Evolutionary conservation across 1,284 basidiomycete species (phyloP).

Genomic region (Ustilago cynodontis): DNA sequence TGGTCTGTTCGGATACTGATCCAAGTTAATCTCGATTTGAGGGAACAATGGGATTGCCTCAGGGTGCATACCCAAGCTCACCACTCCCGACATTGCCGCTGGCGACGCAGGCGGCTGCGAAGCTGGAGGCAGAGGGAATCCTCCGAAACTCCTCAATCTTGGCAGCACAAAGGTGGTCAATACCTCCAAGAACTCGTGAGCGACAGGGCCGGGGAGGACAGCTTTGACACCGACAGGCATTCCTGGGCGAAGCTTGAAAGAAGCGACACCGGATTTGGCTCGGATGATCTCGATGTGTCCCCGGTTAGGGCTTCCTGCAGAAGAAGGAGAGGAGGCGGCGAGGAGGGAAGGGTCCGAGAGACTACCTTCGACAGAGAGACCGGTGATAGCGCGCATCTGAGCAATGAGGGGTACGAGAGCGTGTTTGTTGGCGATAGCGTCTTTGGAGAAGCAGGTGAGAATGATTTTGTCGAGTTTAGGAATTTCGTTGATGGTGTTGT

Average conservation of each 20-base stretch:
- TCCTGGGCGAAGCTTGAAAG: constrained; percentile 85
- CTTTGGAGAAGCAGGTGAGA: constrained; percentile 62
- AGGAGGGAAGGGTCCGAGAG: constrained; percentile 51
- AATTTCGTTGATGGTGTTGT: constrained; percentile 54
- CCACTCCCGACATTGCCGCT: constrained; percentile 84
- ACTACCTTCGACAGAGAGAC: constrained; percentile 75
- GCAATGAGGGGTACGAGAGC: constrained; percentile 86
- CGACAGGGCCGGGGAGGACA: constrained; percentile 85
- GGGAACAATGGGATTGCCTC: constrained; percentile 92
- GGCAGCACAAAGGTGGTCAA: constrained; percentile 95
- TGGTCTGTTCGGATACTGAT: constrained; percentile 65
- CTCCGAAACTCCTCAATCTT: constrained; percentile 88
- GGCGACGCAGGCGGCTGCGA: constrained; percentile 70
- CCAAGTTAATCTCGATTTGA: constrained; percentile 68
- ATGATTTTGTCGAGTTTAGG: constrained; percentile 85
- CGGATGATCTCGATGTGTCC: constrained; percentile 79
- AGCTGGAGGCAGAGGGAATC: constrained; percentile 78
- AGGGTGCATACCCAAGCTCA: constrained; percentile 86
- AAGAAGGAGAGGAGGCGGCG: background rate
- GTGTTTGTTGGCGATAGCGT: constrained; percentile 79
- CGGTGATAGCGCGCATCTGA: constrained; percentile 87
- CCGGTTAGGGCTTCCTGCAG: constrained; percentile 4
- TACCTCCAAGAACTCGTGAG: constrained; percentile 91
- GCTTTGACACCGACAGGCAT: constrained; percentile 90
- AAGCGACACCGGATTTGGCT: constrained; percentile 83